A percentile compares a stretch with the other conserved stretches of the same genome.
These are phyloP conservation scores for Schizochytrium sp. DNA, from an alignment of 108 stramenopile species.

Conservation along the genomic window DNA sequence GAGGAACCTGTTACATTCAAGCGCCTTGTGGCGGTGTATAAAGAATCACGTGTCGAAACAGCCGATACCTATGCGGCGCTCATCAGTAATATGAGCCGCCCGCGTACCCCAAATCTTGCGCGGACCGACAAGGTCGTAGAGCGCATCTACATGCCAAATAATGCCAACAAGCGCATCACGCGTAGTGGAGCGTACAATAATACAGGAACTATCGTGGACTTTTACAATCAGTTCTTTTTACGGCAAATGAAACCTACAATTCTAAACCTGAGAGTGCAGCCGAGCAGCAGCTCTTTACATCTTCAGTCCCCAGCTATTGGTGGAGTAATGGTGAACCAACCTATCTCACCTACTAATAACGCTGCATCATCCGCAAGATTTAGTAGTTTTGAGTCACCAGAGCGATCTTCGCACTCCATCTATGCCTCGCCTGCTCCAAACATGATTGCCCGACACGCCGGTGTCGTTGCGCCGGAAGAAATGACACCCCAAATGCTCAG, in stretches of 20 bases:
- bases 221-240: conserved; percentile 55
- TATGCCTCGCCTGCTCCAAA: conserved; percentile 11
- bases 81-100: conserved; percentile 17
- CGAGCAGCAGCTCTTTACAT: too few species aligned
- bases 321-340: neutral
- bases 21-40: conserved; percentile 14
- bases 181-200: conserved; percentile 26
- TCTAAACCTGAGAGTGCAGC: conserved; percentile 5
- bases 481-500: conserved; percentile 15
- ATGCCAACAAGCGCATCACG: conserved; percentile 20
- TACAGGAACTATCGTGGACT: conserved; percentile 26
- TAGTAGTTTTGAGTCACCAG: conserved; percentile 3
- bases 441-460: neutral
- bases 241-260: conserved; percentile 32
- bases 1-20: conserved; percentile 48
- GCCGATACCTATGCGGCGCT: conserved; percentile 6
- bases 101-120: conserved; percentile 1
- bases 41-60: neutral
- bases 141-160: conserved; percentile 37
- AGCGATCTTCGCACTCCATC: neutral
- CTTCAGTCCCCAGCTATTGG: neutral
- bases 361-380: neutral
- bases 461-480: neutral
- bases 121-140: conserved; percentile 35
- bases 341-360: neutral